Evolutionary conservation across 116 monocot genomes (phyloP).

Genomic region (Papilionanthe hybrid): DNA sequence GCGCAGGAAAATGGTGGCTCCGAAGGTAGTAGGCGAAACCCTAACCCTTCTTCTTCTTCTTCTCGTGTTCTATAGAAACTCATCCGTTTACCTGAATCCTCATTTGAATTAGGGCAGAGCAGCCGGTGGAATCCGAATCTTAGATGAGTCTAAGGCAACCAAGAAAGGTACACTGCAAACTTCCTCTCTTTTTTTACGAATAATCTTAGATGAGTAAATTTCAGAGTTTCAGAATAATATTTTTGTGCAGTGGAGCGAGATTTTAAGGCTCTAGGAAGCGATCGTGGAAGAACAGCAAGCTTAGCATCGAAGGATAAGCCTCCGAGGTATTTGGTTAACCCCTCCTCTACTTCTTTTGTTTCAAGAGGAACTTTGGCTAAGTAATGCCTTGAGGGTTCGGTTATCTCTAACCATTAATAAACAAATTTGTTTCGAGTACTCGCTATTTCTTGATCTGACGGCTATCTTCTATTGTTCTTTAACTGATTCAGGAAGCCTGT

Average conservation of each 20-base stretch:
- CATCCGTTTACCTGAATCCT: background rate
- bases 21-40: slow-evolving; percentile 5
- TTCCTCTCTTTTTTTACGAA: background rate
- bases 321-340: background rate
- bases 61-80: background rate
- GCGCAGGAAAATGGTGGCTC: background rate
- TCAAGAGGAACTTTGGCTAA: background rate
- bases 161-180: slow-evolving; percentile 11
- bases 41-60: background rate
- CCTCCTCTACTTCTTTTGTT: background rate
- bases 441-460: background rate
- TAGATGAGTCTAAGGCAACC: slow-evolving; percentile 10
- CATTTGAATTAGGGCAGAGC: slow-evolving; percentile 14
- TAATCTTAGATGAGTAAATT: too few relatives aligned
- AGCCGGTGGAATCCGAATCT: slow-evolving; percentile 4
- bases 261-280: slow-evolving; percentile 7
- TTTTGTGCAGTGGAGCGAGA: background rate
- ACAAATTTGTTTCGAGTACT: background rate
- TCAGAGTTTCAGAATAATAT: background rate
- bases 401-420: background rate
- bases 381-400: background rate
- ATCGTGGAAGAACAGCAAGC: background rate
- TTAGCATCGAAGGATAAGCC: background rate
- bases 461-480: slow-evolving; percentile 3
- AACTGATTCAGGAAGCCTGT: slow-evolving; percentile 12